Base-by-base conservation (phyloP, 768 basidiomycete genomes). In the Russula virescens region DNA sequence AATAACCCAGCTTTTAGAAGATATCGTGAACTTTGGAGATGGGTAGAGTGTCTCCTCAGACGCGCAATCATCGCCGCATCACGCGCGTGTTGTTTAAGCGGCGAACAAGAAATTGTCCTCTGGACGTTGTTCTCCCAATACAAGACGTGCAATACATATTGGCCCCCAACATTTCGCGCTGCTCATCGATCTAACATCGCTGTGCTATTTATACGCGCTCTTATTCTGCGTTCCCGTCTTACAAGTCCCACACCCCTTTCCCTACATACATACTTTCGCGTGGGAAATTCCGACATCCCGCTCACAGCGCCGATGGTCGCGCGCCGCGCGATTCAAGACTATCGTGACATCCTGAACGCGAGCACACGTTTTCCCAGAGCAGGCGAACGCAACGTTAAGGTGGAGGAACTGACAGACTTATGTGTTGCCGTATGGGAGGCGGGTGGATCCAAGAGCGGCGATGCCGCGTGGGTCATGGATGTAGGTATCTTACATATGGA, bases 1-100 rank as follows among this genome's bases (percentile, higher is more conserved):
- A 79, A 78, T 58, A 79, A 79, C 48, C 74, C 81, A 2, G 78
- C 85, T 5, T 93, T 93, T 68, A 71, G 75, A 4, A 80, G 80
- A 50, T 85, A 89, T 59, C 87, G 88, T 8, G 94, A 98, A 69
- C 78, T 95, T 11, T 94, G 91, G 79, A 80, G 93, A 54, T 94
- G 91, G 89, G 78, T 83, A 3, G 92, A 96, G 68, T 80, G 85
- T 21, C 78, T 91, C 25, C 76, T 94, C n/a, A 89, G 89, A 77
- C 82, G 94, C n/a, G 86, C 85, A 2, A 80, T 90, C 47, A 75
- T 89, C 1, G 73, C 93, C 0, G 81, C 85, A 18, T 76, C 90
- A 3, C 79, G 80, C 16, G 73, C 75, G 0, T 76, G 74, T 52
- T 72, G 77, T 61, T 61, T 82, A 14, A 71, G 60, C 16, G 67